These are phyloP conservation scores for Metarhizium humberi DNA, from an alignment of 2,329 filamentous ascomycete species.

Conservation along the genomic window DNA sequence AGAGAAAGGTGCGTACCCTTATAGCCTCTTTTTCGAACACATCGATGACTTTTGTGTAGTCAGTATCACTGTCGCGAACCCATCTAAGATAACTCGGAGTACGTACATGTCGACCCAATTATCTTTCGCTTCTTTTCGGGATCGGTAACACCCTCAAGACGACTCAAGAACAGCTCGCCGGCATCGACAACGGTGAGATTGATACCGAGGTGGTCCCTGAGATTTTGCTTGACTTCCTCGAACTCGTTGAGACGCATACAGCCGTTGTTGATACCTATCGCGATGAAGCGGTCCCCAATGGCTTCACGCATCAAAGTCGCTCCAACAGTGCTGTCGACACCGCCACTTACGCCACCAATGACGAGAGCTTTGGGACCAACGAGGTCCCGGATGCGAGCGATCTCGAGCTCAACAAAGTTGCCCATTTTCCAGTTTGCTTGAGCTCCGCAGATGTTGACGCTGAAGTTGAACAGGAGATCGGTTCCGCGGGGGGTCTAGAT, in stretches of 20 bases:
- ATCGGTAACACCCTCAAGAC: slow-evolving; percentile 64
- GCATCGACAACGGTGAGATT: slow-evolving; percentile 85
- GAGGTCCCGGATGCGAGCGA: slow-evolving; percentile 67
- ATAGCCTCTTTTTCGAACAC: slow-evolving; percentile 72
- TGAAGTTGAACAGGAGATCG: slow-evolving; percentile 72
- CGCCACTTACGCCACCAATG: slow-evolving; percentile 42
- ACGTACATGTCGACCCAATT: slow-evolving; percentile 45
- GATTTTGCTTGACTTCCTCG: slow-evolving; percentile 67
- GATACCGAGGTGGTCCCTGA: slow-evolving; percentile 73
- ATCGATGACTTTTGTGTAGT: slow-evolving; percentile 26
- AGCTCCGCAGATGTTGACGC: slow-evolving; percentile 70
- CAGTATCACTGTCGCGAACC: neutral
- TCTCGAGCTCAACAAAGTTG: slow-evolving; percentile 73
- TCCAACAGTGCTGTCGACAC: slow-evolving; percentile 83
- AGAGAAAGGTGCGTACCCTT: neutral
- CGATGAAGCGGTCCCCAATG: slow-evolving; percentile 52
- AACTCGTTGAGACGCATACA: slow-evolving; percentile 82
- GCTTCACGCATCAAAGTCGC: slow-evolving; percentile 80
- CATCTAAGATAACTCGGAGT: neutral
- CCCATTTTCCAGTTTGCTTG: slow-evolving; percentile 75
- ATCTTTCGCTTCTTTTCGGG: slow-evolving; percentile 86
- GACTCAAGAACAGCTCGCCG: slow-evolving; percentile 63
- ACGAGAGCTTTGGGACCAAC: slow-evolving; percentile 80
- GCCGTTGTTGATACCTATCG: slow-evolving; percentile 71
- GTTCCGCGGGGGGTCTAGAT: slow-evolving; percentile 44